Evolutionary conservation across 176 grass and related monocot genomes (phyloP).

Genomic region (Urochloa ruziziensis): DNA sequence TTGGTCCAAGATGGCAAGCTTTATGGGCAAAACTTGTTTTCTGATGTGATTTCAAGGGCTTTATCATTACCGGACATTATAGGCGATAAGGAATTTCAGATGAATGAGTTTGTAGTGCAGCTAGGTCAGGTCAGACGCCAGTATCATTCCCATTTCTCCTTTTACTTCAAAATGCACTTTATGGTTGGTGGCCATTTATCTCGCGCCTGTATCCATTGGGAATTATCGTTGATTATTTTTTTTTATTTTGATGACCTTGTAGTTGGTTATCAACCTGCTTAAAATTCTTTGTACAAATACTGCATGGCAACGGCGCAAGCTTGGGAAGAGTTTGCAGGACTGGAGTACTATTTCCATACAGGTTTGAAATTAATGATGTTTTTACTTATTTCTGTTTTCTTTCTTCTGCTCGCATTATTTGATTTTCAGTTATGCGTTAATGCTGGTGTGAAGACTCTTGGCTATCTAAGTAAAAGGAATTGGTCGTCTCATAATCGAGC

Average conservation of each 20-base stretch:
- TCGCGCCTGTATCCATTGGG: not conserved
- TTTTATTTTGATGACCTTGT: conserved; percentile 32
- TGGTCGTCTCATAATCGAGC: not conserved
- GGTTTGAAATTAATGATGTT: conserved; percentile 41
- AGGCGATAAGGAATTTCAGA: conserved; percentile 87
- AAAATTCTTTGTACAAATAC: conserved; percentile 96
- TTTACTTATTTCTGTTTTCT: not conserved
- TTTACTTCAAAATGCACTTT: not conserved
- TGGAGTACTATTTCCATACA: conserved; percentile 98
- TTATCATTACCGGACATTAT: conserved; percentile 76
- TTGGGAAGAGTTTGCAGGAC: conserved; percentile 96
- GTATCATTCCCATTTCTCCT: conserved; percentile 27
- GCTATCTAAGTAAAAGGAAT: not conserved
- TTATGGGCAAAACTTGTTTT: conserved; percentile 71
- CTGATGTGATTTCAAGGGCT: conserved; percentile 85
- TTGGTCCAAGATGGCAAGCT: conserved; percentile 86
- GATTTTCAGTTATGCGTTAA: not conserved
- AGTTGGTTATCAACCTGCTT: conserved; percentile 81
- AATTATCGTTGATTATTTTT: conserved; percentile 17
- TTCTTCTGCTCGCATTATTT: not conserved
- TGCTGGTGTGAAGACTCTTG: not conserved
- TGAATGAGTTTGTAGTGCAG: conserved; percentile 95
- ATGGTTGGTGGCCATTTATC: conserved; percentile 16
- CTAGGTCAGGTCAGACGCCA: conserved; percentile 76
- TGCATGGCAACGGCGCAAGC: conserved; percentile 97